Conservation (phyloP, 2,329 filamentous ascomycete species). For the Cladosporium sp. region DNA sequence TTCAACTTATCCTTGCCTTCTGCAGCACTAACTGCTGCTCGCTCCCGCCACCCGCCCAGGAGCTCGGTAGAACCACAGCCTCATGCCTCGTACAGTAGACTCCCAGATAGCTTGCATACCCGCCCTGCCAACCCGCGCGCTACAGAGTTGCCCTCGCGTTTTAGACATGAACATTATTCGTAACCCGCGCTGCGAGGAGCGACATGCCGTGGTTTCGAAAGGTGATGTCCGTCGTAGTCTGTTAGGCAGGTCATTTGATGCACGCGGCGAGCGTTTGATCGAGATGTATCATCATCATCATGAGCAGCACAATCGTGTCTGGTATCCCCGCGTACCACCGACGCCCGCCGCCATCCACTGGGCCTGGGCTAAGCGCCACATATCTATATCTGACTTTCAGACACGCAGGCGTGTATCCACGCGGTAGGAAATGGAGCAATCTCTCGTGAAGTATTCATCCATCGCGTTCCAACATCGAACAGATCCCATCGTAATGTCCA, state of each 20-base stretch:
- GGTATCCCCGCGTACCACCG: background rate
- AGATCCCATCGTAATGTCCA: background rate
- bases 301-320: constrained; percentile 1
- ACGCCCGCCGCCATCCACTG: background rate
- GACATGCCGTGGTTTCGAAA: constrained; percentile 6
- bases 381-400: constrained; percentile 5
- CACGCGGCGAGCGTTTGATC: constrained; percentile 3
- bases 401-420: background rate
- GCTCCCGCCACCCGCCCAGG: constrained; percentile 10
- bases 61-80: constrained; percentile 15
- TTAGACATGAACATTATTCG: constrained; percentile 4
- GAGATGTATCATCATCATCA: background rate
- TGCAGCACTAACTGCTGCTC: constrained; percentile 9
- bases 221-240: background rate
- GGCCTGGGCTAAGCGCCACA: constrained; percentile 13
- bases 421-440: background rate
- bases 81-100: background rate
- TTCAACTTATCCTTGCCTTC: constrained; percentile 12
- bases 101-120: background rate
- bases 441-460: background rate
- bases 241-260: constrained; percentile 4
- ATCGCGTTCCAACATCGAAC: background rate
- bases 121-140: background rate
- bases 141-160: constrained; percentile 18
- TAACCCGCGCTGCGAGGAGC: background rate